Evolutionary conservation across 768 basidiomycete genomes (phyloP), one percentile per base, ranked within the genome.

Genomic region (Candolleomyces efflorescens): DNA sequence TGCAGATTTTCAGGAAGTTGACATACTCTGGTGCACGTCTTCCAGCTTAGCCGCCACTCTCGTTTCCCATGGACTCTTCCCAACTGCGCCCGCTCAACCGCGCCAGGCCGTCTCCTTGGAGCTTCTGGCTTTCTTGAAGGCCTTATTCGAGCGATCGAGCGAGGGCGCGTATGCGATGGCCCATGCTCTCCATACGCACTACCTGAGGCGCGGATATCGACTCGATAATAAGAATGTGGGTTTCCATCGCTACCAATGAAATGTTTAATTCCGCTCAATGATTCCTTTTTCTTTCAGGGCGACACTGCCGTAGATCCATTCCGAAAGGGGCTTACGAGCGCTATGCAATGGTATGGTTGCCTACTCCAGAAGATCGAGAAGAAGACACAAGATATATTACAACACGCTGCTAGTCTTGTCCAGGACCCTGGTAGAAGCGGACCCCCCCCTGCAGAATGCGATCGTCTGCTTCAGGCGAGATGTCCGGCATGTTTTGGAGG

Each of bases 401-500:
- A 43, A 18, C 13, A 43, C 26, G 20, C 20, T 24, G 15, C 41
- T 36, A 41, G 36, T 38, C 53, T 50, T 5, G 15, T 22, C 23
- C 12, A 37, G n/a, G n/a, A 27, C n/a, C n/a, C n/a, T n/a, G n/a
- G n/a, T n/a, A n/a, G n/a, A 45, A 9, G 38, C 60, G 17, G 13
- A 41, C 41, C 4, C 48, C 50, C 1, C 37, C 55, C 45, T n/a
- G n/a, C 5, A 11, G 62, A 65, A 24, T 64, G 62, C 46, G 54
- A 62, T 2, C 41, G 62, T 26, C 20, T 69, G 0, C 59, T 77
- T 2, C 68, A 65, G 17, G 60, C 67, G 20, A 62, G 68, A 1
- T 71, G 67, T 41, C 69, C 74, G 0, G 67, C 69, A 1, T 78
- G 74, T 48, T 76, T 74, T 56, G 69, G 66, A 0, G 64, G 66